Evolutionary conservation across 1,284 basidiomycete species (phyloP), one percentile per base, ranked within the genome.

Genomic region (Apiotrichum domesticum): DNA sequence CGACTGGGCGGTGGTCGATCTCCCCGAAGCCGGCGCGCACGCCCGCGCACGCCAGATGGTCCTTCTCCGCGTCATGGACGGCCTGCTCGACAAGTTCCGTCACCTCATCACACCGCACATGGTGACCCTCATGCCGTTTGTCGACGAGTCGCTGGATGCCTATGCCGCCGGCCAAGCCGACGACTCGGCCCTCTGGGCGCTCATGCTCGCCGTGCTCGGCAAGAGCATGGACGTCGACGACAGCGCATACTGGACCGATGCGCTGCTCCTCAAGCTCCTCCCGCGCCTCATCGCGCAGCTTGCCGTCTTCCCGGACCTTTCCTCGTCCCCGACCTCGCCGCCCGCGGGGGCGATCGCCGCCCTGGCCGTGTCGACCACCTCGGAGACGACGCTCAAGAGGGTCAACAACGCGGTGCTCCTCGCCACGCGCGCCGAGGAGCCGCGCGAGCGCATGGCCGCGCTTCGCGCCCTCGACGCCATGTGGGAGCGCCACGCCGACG

Each of bases 21-120:
- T 80, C 21, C 7, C 41, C 3, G 61, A 64, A n/a, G 58, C 65
- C 44, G 65, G 70, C 56, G 55, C 56, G 13, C 64, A 72, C 34
- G 57, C 70, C 10, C 52, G 64, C 29, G 70, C 70, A 44, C 64
- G 85, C 46, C 84, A 82, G 65, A 79, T 84, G 15, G 84, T 85
- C 0, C 88, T 95, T 69, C 86, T 86, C 65, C 83, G 84, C 60
- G 75, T 88, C 11, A 88, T 90, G 70, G 79, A 80, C 35, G 80
- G 83, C 1, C 77, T 96, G 15, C 78, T 95, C 32, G 85, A 87
- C 62, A 88, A 86, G 77, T 93, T 96, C 81, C 90, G 88, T 87
- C 84, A 82, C 45, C 79, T 97, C 61, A 89, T 96, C 82, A 88
- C 86, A n/a, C 89, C 91, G 0, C 95, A 95, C 76, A 88, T 90